phyloP scores from a whole-genome alignment of 169 alveolate species.

The Babesia microti region DNA sequence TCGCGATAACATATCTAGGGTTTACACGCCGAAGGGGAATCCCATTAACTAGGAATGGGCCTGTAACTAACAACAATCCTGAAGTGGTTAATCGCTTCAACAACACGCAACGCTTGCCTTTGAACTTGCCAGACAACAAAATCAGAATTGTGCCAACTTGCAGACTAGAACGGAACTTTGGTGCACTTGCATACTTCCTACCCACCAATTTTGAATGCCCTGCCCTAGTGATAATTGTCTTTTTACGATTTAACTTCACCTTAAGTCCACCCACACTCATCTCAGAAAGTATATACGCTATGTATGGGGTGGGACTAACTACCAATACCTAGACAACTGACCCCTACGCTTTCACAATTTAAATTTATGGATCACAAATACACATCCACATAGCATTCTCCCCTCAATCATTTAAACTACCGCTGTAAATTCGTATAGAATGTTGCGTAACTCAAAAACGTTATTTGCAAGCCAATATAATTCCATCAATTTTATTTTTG shows the following conservation, averaged over 20 bases:
- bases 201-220: constrained; percentile 18
- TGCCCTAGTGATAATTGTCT: constrained; percentile 5
- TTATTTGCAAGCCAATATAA: too few species aligned
- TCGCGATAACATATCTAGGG: constrained; percentile 89
- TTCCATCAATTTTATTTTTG: too few species aligned
- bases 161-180: constrained; percentile 66
- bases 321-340: too few species aligned
- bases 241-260: constrained; percentile 27
- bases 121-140: constrained; percentile 87
- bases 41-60: constrained; percentile 91
- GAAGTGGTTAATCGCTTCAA: constrained; percentile 81
- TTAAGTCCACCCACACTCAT: too few species aligned
- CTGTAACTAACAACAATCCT: constrained; percentile 88
- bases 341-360: too few species aligned
- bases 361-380: too few species aligned
- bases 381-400: too few species aligned
- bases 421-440: too few species aligned
- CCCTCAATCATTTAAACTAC: too few species aligned
- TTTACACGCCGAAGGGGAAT: constrained; percentile 94
- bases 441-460: too few species aligned
- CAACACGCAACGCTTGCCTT: constrained; percentile 94
- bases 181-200: constrained; percentile 42
- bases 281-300: too few species aligned
- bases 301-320: too few species aligned
- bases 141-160: constrained; percentile 87